These are phyloP conservation scores for Nannochloris sp. DNA, from an alignment of 139 green algal species.

Conservation along the genomic window DNA sequence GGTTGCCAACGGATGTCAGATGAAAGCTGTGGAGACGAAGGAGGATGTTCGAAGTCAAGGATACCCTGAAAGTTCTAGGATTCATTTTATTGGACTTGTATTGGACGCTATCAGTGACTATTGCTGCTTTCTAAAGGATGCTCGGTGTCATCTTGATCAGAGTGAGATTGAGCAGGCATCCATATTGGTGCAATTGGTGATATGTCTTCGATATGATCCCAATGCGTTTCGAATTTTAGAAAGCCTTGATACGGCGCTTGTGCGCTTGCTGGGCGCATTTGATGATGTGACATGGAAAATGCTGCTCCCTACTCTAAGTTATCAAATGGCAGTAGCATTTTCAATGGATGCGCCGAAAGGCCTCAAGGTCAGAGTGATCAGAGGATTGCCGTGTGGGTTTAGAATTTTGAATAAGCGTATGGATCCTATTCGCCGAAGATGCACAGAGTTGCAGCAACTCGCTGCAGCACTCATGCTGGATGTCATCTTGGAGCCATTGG, in stretches of 20 bases:
- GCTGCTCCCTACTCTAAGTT: not conserved
- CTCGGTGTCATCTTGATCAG: too few species aligned
- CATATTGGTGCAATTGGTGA: not conserved
- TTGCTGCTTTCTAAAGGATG: too few species aligned
- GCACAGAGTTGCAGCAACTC: slow-evolving; percentile 7
- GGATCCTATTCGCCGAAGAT: not conserved
- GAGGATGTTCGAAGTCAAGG: too few species aligned
- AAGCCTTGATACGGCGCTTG: not conserved
- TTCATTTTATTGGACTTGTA: too few species aligned
- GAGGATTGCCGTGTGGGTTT: not conserved
- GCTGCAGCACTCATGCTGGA: slow-evolving; percentile 5
- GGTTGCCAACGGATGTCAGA: too few species aligned
- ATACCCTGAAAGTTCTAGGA: too few species aligned
- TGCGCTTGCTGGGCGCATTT: not conserved
- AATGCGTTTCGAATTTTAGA: not conserved
- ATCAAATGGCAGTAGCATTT: not conserved
- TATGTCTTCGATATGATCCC: not conserved
- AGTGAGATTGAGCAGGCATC: not conserved
- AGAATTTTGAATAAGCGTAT: not conserved
- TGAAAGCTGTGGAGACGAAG: too few species aligned
- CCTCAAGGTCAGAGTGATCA: not conserved
- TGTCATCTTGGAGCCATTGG: not conserved
- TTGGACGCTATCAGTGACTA: too few species aligned
- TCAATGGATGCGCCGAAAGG: not conserved
- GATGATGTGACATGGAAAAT: slow-evolving; percentile 2